Evolutionary conservation across 1,284 basidiomycete genomes (phyloP), one percentile per base, ranked within the genome.

Genomic region (Papiliotrema nemorosa): DNA sequence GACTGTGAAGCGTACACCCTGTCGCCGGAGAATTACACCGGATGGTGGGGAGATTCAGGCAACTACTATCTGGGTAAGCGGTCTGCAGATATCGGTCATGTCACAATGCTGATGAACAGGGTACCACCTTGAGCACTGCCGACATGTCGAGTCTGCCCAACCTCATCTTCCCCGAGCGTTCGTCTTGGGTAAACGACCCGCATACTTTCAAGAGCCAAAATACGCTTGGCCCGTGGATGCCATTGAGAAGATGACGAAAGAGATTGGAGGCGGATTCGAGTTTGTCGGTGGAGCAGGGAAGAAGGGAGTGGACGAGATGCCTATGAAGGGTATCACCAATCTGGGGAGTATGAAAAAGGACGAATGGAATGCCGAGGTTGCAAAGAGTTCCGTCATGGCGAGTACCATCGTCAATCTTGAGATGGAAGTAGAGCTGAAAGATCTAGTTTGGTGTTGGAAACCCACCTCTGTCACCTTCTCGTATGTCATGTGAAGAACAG

Each of bases 111-210:
- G 22, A 39, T 31, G 21, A 3, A 12, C 41, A 63, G 65, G 75
- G 38, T 77, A 77, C 47, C 72, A 68, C 27, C 62, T 77, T 50
- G 73, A 76, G 50, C 44, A 50, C 7, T 53, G 60, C 21, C 46
- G 49, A 9, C 44, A 55, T 3, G 49, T 54, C 2, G 3, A 6
- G 4, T 5, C 22, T 16, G 45, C 45, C 26, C 57, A 66, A 10
- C 38, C 38, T 6, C 68, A 73, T 14, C 49, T 64, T n/a, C 60
- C 69, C 39, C 64, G 63, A 21, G 75, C 59, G 1, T 69, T 73
- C 52, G 56, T 74, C 20, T 57, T 74, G 20, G 71, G 71, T 21
- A 77, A 77, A 55, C 38, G 55, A 3, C 36, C 59, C 6, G 29
- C 54, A 3, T 74, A 70, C 55, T 74, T 76, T 47, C 25, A 51